These are phyloP conservation scores for Heliamphora exappendiculata DNA, from an alignment of 148 eudicot species.

Conservation along the genomic window DNA sequence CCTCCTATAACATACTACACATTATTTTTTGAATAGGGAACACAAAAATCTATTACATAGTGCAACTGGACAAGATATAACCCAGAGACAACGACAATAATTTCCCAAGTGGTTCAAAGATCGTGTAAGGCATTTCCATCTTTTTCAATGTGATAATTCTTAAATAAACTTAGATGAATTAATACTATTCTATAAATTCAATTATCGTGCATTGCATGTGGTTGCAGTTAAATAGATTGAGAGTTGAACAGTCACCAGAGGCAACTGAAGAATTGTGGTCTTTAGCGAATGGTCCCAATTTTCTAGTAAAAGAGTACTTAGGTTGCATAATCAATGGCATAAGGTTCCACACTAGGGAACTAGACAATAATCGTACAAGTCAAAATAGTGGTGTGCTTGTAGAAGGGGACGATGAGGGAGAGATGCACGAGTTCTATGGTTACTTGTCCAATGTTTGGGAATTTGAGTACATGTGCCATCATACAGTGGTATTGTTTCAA, in stretches of 20 bases:
- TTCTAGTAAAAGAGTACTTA: neutral
- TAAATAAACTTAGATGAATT: neutral
- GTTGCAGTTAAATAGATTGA: neutral
- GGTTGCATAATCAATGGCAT: neutral
- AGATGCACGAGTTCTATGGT: neutral
- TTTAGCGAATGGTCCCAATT: neutral
- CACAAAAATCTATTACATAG: neutral
- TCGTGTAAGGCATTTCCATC: too few species aligned
- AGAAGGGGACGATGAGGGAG: neutral
- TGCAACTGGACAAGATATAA: neutral
- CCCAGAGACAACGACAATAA: neutral
- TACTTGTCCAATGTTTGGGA: neutral
- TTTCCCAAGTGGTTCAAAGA: neutral
- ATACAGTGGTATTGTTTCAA: neutral
- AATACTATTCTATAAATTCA: neutral
- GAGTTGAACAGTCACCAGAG: neutral
- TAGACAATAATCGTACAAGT: neutral
- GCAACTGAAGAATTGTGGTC: neutral
- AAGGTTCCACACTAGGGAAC: neutral
- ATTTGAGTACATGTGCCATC: neutral
- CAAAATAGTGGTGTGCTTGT: neutral
- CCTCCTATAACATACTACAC: neutral
- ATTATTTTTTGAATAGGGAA: neutral
- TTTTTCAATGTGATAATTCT: too few species aligned
- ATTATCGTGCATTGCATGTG: neutral